Conservation (phyloP, 2,329 filamentous ascomycete species). For the Cryphonectria parasitica region DNA sequence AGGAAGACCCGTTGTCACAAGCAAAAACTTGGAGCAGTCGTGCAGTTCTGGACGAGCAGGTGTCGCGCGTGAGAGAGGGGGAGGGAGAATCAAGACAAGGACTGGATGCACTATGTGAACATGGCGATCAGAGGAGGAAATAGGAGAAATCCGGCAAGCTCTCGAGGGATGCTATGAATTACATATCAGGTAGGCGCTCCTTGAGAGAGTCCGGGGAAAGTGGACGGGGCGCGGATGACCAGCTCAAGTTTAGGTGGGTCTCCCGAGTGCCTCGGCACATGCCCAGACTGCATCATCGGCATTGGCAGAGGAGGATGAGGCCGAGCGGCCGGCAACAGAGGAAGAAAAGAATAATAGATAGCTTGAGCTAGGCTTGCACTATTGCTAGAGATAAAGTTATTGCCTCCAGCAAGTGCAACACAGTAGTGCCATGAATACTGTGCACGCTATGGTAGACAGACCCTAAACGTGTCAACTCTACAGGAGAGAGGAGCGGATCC, state of each 20-base stretch:
- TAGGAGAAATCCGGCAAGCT: neutral
- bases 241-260: neutral
- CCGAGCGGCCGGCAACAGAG: neutral
- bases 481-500: neutral
- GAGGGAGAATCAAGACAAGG: neutral
- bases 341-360: neutral
- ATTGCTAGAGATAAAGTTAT: neutral
- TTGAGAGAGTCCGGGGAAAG: neutral
- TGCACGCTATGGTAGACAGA: neutral
- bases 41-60: neutral
- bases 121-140: neutral
- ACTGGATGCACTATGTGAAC: neutral
- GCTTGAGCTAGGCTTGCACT: neutral
- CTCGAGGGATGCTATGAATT: neutral
- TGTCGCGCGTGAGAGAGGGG: neutral
- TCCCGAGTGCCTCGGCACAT: constrained; percentile 9
- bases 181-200: neutral
- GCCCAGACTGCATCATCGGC: neutral
- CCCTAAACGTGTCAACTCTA: neutral
- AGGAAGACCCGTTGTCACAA: neutral
- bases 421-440: neutral
- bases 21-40: neutral
- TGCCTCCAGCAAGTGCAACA: neutral
- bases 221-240: constrained; percentile 4
- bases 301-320: neutral